phyloP scores from a whole-genome alignment of 225 moss, liverwort and hornwort genomes.

The Bryoerythrophyllum caledonicum region DNA sequence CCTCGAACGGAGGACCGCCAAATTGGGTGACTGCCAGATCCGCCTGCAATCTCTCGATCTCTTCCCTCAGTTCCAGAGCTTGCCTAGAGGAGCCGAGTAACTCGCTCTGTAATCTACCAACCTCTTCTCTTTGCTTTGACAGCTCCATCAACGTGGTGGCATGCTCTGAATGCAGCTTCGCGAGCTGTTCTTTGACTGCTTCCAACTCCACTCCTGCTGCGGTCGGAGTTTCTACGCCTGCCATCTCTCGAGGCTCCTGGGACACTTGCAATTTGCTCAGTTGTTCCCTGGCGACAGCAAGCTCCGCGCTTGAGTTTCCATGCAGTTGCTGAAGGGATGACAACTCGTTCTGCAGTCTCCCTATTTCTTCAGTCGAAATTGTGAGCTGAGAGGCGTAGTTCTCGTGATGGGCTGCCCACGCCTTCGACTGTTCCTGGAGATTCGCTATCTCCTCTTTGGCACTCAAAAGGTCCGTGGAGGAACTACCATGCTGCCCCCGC shows the following conservation, averaged over 20 bases:
- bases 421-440: constrained; percentile 29
- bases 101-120: constrained; percentile 33
- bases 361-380: constrained; percentile 28
- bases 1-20: constrained; percentile 34
- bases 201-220: constrained; percentile 36
- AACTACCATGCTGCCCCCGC: constrained; percentile 33
- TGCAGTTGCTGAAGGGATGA: constrained; percentile 9
- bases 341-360: constrained; percentile 27
- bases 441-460: constrained; percentile 34
- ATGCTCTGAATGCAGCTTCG: constrained; percentile 42
- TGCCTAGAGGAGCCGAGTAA: constrained; percentile 32
- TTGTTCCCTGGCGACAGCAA: constrained; percentile 19
- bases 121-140: constrained; percentile 40
- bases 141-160: constrained; percentile 28
- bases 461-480: constrained; percentile 24
- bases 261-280: constrained; percentile 21
- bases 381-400: constrained; percentile 9
- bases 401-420: constrained; percentile 17
- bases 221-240: constrained; percentile 5
- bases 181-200: constrained; percentile 30
- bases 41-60: constrained; percentile 59
- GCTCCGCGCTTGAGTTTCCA: constrained; percentile 13
- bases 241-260: constrained; percentile 39
- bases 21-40: constrained; percentile 46
- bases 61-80: constrained; percentile 45